Evolutionary conservation across 2,329 filamentous ascomycete species (phyloP).

Genomic region (Penicillium sp.): DNA sequence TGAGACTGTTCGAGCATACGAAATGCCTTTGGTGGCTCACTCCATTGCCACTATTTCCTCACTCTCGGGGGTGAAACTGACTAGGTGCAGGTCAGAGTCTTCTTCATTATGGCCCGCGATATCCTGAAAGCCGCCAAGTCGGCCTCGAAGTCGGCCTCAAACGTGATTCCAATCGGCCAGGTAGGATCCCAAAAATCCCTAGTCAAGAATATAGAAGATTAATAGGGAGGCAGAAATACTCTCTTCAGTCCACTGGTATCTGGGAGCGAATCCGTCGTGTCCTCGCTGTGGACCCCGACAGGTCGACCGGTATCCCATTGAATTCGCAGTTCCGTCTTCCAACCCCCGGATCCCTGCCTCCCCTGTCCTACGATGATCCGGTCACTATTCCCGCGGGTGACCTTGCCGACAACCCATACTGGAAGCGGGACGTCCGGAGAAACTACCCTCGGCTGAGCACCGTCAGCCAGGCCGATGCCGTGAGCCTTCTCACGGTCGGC

Average conservation of each 20-base stretch:
- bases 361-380: slow-evolving; percentile 73
- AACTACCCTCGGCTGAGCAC: slow-evolving; percentile 78
- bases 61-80: not conserved
- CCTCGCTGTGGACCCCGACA: slow-evolving; percentile 79
- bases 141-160: slow-evolving; percentile 39
- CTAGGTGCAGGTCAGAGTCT: slow-evolving; percentile 24
- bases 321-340: slow-evolving; percentile 93
- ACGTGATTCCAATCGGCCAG: slow-evolving; percentile 39
- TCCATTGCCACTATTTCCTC: not conserved
- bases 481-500: slow-evolving; percentile 79
- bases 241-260: slow-evolving; percentile 81
- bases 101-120: slow-evolving; percentile 38
- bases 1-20: not conserved
- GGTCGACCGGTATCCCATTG: slow-evolving; percentile 86
- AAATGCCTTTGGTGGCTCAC: not conserved
- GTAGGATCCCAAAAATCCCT: slow-evolving; percentile 22
- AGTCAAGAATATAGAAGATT: not conserved
- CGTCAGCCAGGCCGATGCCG: slow-evolving; percentile 80
- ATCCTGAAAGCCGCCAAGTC: slow-evolving; percentile 41
- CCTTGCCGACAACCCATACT: slow-evolving; percentile 90
- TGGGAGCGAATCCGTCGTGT: slow-evolving; percentile 80
- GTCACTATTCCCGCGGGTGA: slow-evolving; percentile 82
- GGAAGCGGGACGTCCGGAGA: slow-evolving; percentile 87
- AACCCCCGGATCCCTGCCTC: slow-evolving; percentile 70
- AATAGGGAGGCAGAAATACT: slow-evolving; percentile 74